Evolutionary conservation across 352 stramenopile species (phyloP).

Genomic region (Phytopythium oedochilum): DNA sequence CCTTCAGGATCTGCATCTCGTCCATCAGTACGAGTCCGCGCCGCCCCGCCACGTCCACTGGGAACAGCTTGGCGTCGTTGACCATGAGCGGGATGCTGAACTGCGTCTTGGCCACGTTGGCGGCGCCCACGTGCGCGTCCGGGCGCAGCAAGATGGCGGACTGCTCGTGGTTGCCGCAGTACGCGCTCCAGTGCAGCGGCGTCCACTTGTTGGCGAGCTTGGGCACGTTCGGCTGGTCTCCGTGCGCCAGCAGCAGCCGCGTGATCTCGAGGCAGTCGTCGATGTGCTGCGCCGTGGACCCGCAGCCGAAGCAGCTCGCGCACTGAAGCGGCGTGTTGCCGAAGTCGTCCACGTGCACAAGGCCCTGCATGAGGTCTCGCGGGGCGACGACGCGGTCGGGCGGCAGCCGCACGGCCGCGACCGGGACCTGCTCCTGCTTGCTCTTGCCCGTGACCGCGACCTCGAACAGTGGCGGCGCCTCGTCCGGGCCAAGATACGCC

Average conservation of each 20-base stretch:
- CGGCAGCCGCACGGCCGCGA: conserved; percentile 45
- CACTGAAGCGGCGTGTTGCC: conserved; percentile 78
- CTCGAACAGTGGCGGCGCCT: conserved; percentile 18
- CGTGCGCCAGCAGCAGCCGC: conserved; percentile 43
- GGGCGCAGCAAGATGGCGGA: conserved; percentile 52
- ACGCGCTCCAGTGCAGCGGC: conserved; percentile 69
- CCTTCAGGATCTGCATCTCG: conserved; percentile 32
- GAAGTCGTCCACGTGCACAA: conserved; percentile 62
- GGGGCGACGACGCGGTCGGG: conserved; percentile 25
- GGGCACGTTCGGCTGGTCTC: conserved; percentile 64
- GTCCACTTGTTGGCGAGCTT: conserved; percentile 73
- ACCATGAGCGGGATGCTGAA: conserved; percentile 50
- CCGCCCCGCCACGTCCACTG: conserved; percentile 58
- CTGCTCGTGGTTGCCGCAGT: conserved; percentile 70
- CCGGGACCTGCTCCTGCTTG: conserved; percentile 27
- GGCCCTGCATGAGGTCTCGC: conserved; percentile 43
- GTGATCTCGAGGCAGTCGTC: conserved; percentile 64
- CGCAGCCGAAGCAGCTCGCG: conserved; percentile 74
- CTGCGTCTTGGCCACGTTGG: conserved; percentile 29
- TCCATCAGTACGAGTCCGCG: conserved; percentile 38
- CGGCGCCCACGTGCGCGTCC: conserved; percentile 1
- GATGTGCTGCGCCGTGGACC: conserved; percentile 49
- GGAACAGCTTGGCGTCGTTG: conserved; percentile 51
- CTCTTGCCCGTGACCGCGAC: conserved; percentile 39
- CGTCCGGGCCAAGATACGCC: no score